Percentiles rank a stretch among this genome's conserved stretches.
Conservation (phyloP, 192 early-diverging fungal species). For the Coemansia sp. region DNA sequence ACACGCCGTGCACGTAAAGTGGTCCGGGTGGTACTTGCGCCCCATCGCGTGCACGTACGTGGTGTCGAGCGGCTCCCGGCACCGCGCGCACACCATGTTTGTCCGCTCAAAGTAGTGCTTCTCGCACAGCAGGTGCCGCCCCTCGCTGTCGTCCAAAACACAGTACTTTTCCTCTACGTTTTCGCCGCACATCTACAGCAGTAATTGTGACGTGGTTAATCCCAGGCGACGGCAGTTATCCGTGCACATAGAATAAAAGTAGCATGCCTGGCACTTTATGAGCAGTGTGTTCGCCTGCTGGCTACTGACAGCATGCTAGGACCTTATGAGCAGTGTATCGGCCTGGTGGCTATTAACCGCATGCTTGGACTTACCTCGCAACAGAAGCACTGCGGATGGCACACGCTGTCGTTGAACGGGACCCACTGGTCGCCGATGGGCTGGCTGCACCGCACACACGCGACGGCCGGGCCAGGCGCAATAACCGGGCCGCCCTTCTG, state of each 20-base stretch:
- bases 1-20: constrained; percentile 95
- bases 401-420: constrained; percentile 76
- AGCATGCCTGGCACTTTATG: no score
- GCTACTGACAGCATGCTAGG: no score
- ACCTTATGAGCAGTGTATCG: no score
- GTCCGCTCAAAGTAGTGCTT: constrained; percentile 43
- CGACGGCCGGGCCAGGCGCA: constrained; percentile 21
- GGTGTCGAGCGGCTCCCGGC: constrained; percentile 83
- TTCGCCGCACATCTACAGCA: constrained; percentile 30
- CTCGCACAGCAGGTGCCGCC: constrained; percentile 44
- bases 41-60: constrained; percentile 91
- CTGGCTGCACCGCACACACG: constrained; percentile 67
- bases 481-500: constrained; percentile 24
- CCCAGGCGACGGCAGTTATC: background rate
- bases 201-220: background rate
- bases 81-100: constrained; percentile 61
- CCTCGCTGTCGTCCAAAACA: constrained; percentile 34
- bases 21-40: constrained; percentile 95
- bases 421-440: constrained; percentile 88
- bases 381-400: constrained; percentile 93
- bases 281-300: no score
- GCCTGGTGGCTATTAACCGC: no score
- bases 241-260: no score
- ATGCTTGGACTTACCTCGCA: constrained; percentile 75
- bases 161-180: constrained; percentile 44